Evolutionary conservation across 2,329 filamentous ascomycete species (phyloP).

Genomic region (Colletotrichum sp.): DNA sequence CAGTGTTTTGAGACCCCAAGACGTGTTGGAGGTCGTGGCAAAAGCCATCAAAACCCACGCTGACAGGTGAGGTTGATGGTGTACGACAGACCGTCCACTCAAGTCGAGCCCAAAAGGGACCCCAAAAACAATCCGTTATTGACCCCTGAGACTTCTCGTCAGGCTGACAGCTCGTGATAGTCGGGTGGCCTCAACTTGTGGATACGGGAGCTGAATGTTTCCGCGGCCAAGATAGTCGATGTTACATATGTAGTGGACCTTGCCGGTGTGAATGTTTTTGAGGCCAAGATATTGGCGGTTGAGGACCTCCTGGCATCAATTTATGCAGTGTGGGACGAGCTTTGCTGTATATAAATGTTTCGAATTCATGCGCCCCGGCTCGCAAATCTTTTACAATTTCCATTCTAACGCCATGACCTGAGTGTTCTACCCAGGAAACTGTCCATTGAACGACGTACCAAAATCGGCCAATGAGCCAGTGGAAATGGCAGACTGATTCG

Average conservation of each 20-base stretch:
- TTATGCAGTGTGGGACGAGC: background rate
- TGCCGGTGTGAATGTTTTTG: background rate
- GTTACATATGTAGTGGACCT: background rate
- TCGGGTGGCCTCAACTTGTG: background rate
- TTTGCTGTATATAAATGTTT: fast-evolving
- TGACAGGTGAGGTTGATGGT: background rate
- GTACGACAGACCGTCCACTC: background rate
- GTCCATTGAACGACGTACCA: background rate
- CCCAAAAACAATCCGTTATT: background rate
- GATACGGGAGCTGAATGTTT: background rate
- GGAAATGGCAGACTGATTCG: fast-evolving
- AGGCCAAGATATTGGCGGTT: background rate
- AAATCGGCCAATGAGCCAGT: background rate
- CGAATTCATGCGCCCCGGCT: background rate
- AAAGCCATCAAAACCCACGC: background rate
- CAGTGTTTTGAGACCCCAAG: background rate
- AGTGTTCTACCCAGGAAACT: background rate
- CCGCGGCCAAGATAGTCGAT: background rate
- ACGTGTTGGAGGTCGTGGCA: background rate
- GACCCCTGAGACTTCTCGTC: background rate
- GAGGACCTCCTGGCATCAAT: background rate
- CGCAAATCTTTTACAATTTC: background rate
- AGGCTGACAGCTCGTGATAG: background rate
- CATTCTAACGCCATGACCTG: background rate
- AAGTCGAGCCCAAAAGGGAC: background rate